phyloP scores from a whole-genome alignment of 805 yeast species.

The Monosporozyma yasuniensis region DNA sequence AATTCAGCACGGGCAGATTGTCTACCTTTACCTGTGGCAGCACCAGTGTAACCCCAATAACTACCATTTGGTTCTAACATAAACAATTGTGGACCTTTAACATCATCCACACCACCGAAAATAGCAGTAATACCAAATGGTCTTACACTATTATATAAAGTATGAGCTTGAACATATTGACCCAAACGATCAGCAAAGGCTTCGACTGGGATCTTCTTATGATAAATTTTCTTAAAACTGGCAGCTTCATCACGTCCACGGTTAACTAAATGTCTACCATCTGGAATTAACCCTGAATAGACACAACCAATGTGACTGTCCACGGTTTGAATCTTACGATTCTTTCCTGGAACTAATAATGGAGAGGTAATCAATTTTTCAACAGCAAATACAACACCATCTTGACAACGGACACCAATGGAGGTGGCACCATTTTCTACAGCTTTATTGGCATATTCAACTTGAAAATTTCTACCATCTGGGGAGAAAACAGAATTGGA shows the following conservation, averaged over 20 bases:
- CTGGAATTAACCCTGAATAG: slow-evolving; percentile 92
- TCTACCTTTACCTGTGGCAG: slow-evolving; percentile 97
- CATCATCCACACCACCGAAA: slow-evolving; percentile 86
- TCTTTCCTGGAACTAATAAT: slow-evolving; percentile 78
- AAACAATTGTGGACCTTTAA: slow-evolving; percentile 81
- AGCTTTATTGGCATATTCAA: slow-evolving; percentile 94
- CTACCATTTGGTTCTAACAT: slow-evolving; percentile 98
- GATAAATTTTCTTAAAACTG: slow-evolving; percentile 66
- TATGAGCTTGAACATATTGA: slow-evolving; percentile 86
- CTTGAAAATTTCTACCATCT: slow-evolving; percentile 94
- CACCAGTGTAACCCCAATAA: slow-evolving; percentile 95
- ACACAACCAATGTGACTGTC: slow-evolving; percentile 93
- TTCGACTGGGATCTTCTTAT: slow-evolving; percentile 67
- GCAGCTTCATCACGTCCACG: slow-evolving; percentile 89
- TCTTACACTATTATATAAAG: slow-evolving; percentile 92
- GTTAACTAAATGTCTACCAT: slow-evolving; percentile 86
- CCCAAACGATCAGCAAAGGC: slow-evolving; percentile 83
- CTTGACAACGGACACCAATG: slow-evolving; percentile 82
- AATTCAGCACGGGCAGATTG: slow-evolving; percentile 96
- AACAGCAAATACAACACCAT: slow-evolving; percentile 96
- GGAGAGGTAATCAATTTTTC: slow-evolving; percentile 86
- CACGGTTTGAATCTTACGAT: slow-evolving; percentile 83
- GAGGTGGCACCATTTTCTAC: slow-evolving; percentile 97
- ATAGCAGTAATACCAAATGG: slow-evolving; percentile 94
- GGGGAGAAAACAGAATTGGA: slow-evolving; percentile 87